Base-by-base conservation (phyloP, 2,329 filamentous ascomycete species). In the Alternaria arbusti region DNA sequence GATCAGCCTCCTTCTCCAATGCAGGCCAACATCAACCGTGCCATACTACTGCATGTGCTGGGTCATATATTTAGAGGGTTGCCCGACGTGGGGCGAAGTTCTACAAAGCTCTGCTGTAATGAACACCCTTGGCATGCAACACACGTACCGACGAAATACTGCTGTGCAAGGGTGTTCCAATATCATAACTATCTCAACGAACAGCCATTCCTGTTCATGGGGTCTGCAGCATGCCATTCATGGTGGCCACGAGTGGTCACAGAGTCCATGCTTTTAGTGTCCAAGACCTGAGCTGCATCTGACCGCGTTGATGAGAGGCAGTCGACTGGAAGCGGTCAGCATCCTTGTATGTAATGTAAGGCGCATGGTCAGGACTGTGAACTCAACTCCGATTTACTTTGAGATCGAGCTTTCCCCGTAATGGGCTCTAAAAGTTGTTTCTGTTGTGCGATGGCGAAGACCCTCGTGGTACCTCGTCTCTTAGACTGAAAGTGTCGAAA, bases 61-160 rank as follows among this genome's bases (percentile, higher is more conserved):
- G 20, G 45, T 40, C 51, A 28, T 65, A 45, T 62, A 62, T 49
- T 65, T 65, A 59, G 46, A 65, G 54, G 54, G 49, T 17, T 17
- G 22, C 12, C 54, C 13, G 23, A 58, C 17, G 28, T 30, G 32
- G 56, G 51, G 25, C 32, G 17, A 40, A 43, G 5, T 30, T 28
- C 20, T 51, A 6, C 26, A 23, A 47, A 23, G 30, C 20, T 45
- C 59, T 30, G 20, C 32, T 32, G 32, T 22, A 59, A 59, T 9
- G 23, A 54, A 32, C 17, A 11, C 30, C 9, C 20, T 28, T 54
- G 17, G 36, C 52, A 28, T 46, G 15, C 11, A 40, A 20, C 22
- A 43, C 26, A 59, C 25, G 32, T 55, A 50, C 30, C 54, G 22
- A 57, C 23, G 23, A 43, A 36, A 40, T 12, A 30, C 30, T 20